Evolutionary conservation across 768 basidiomycete species (phyloP), one percentile per base, ranked within the genome.

Genomic region (Macrolepiota fuliginosa): DNA sequence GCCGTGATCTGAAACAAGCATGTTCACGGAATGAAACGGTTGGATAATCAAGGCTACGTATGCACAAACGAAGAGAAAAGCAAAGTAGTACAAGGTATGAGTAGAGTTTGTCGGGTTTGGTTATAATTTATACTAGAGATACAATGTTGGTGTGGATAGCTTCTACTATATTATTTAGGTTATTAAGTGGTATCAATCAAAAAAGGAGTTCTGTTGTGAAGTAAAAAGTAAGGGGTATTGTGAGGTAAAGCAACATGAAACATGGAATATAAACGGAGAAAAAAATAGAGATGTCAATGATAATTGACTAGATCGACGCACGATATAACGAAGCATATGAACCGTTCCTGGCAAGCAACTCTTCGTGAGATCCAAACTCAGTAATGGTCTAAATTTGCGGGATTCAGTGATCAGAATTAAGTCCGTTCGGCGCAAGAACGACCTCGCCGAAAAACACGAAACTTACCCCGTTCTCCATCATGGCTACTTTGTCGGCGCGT

Each of bases 401-500:
- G n/a, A 50, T 37, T 4, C 35, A 24, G 2, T 58, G 0, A 29
- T 47, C 27, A 56, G 45, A 22, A 7, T 29, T 10, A 10, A 56
- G 2, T 45, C 42, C 12, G 46, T 46, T 24, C 45, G n/a, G 29
- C 42, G 39, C 50, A 52, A 25, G 58, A n/a, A 52, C 22, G 15
- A 13, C 29, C 37, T 51, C 51, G 50, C 37, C 27, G 50, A 27
- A 10, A 15, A 59, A 15, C 39, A 52, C 59, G 27, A 36, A 11
- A 70, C 75, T 66, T 72, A 83, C 82, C 73, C 91, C 91, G 67
- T 82, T 81, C 67, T 92, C 88, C 89, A 92, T 91, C 86, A 92
- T 89, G 46, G 89, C 91, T 65, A 92, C 84, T 74, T 91, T 92
- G 76, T 94, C 90, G 64, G 92, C 92, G 46, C 89, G 84, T 2